Conservation (phyloP, 1,284 basidiomycete species). For the Bjerkandera adusta region DNA sequence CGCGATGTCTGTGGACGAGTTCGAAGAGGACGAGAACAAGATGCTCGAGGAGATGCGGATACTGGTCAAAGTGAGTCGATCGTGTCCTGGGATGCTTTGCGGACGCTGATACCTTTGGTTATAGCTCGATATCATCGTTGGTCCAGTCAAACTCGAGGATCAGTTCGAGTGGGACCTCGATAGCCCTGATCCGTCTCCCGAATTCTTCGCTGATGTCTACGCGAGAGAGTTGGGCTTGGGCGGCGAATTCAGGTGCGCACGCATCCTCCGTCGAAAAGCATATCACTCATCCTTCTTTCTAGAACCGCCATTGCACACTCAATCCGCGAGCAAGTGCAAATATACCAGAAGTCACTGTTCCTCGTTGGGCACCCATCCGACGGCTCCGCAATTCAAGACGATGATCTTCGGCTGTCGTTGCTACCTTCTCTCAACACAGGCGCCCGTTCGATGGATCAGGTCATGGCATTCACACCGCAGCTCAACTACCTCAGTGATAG, state of each 20-base stretch:
- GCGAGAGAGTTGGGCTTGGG: constrained; percentile 85
- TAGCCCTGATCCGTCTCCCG: constrained; percentile 77
- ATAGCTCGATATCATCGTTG: constrained; percentile 94
- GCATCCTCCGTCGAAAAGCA: too few species aligned
- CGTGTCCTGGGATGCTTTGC: not conserved
- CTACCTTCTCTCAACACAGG: constrained; percentile 75
- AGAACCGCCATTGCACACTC: constrained; percentile 95
- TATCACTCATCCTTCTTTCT: constrained; percentile 10
- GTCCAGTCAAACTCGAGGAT: constrained; percentile 91
- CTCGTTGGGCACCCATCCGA: constrained; percentile 87
- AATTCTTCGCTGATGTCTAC: constrained; percentile 91
- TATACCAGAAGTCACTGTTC: constrained; percentile 91
- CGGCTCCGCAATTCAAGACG: constrained; percentile 80
- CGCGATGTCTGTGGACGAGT: constrained; percentile 27
- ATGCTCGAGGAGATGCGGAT: constrained; percentile 86
- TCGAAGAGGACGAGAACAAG: constrained; percentile 51
- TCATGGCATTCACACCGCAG: constrained; percentile 81
- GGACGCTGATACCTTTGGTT: constrained; percentile 1
- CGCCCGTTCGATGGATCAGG: constrained; percentile 73
- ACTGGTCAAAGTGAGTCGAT: constrained; percentile 74
- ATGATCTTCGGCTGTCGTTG: constrained; percentile 90
- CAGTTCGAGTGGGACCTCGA: constrained; percentile 99
- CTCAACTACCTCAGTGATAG: constrained; percentile 88
- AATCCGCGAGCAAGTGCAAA: constrained; percentile 93
- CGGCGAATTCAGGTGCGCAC: constrained; percentile 86